Evolutionary conservation across 345 rosid genomes (phyloP), one percentile per base, ranked within the genome.

Genomic region (Physaria fendleri): DNA sequence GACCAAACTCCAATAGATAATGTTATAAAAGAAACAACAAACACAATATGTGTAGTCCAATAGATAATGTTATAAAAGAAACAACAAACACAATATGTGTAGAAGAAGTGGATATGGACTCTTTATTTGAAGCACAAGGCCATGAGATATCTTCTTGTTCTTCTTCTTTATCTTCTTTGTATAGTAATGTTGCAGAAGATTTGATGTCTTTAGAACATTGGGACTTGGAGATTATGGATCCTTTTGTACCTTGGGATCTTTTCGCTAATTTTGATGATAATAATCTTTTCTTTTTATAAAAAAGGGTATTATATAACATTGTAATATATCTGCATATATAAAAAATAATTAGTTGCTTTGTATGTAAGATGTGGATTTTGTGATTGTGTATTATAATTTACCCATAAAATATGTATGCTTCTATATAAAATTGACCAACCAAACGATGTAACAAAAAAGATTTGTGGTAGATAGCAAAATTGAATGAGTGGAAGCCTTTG

Each of bases 211-310:
- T 77, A 39, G 71, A 71, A 23, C 82, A 79, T 38, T 78, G 84
- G 85, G 68, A 47, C 33, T 39, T 79, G 59, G 84, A 79, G 28
- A 63, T 79, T 58, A 78, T 69, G 30, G 90, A 85, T 66, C 82
- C 88, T 43, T 57, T 82, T 24, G 66, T 87, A 22, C 71, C 79
- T 11, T 85, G 93, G 97, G 87, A 84, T 45, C 53, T 59, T 25
- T 80, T 79, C 71, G 54, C 48, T 63, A 66, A 62, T 56, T 59
- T 73, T 21, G 87, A 76, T 38, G 80, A 79, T 60, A 79, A 65
- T 40, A 79, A 65, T 40, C 27, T 76, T 18, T 66, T 73, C 52
- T 66, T 72, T 10, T 61, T 56, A 50, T 67, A 64, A 54, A 66
- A 59, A 30, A 39, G 17, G 42, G 40, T 69, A 51, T 5, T 25